Percentiles rank a stretch among this genome's conserved stretches.
Evolutionary conservation across 495 filamentous ascomycete genomes (phyloP).

Genomic region (Penicillium egyptiacum): DNA sequence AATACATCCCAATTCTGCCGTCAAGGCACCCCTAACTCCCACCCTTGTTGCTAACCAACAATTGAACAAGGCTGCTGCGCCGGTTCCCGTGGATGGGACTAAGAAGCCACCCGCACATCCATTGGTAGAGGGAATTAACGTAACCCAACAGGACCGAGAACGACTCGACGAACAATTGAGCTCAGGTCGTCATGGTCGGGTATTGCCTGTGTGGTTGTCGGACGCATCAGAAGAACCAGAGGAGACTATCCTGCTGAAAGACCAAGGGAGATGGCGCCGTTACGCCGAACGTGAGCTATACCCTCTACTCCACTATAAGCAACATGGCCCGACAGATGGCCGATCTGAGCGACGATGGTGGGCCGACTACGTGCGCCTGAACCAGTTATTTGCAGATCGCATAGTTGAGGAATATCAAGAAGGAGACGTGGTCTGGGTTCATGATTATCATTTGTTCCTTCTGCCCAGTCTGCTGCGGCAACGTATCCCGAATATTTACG

Average conservation of each 20-base stretch:
- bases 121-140: constrained; percentile 61
- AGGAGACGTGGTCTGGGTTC: constrained; percentile 85
- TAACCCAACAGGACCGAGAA: constrained; percentile 63
- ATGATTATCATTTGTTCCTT: constrained; percentile 88
- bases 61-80: constrained; percentile 65
- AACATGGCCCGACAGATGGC: constrained; percentile 83
- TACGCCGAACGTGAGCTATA: constrained; percentile 90
- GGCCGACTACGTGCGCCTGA: constrained; percentile 86
- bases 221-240: constrained; percentile 64
- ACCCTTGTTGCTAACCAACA: constrained; percentile 18
- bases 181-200: constrained; percentile 65
- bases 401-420: constrained; percentile 84
- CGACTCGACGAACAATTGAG: constrained; percentile 67
- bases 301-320: constrained; percentile 89
- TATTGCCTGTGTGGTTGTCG: constrained; percentile 81
- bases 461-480: constrained; percentile 83
- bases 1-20: constrained; percentile 31
- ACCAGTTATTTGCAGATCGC: constrained; percentile 81
- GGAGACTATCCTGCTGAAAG: constrained; percentile 66
- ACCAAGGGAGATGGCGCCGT: constrained; percentile 78
- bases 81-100: constrained; percentile 65
- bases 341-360: constrained; percentile 76
- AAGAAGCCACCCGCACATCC: constrained; percentile 53
- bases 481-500: constrained; percentile 76
- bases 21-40: constrained; percentile 22